Evolutionary conservation across 306 rosid genomes (phyloP).

Genomic region (Chamaecrista fasciculata): DNA sequence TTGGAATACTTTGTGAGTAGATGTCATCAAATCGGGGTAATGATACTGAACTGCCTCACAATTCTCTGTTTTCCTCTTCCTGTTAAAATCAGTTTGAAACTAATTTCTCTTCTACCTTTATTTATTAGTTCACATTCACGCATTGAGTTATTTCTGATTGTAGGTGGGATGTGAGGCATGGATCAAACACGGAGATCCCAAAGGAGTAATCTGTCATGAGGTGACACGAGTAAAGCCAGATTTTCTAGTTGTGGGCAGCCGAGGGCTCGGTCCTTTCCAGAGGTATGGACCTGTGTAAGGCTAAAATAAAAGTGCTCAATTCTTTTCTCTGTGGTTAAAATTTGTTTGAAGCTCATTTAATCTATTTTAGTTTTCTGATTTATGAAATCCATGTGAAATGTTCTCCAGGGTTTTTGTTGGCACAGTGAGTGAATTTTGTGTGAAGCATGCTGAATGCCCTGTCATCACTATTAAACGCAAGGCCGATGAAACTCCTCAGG

Average conservation of each 20-base stretch:
- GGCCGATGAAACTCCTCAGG: constrained; percentile 75
- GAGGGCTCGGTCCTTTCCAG: constrained; percentile 97
- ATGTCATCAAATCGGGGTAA: constrained; percentile 92
- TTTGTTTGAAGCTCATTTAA: neutral
- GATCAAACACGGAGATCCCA: constrained; percentile 80
- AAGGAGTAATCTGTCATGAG: constrained; percentile 80
- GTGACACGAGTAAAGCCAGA: constrained; percentile 69
- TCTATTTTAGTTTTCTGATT: neutral
- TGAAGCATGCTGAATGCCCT: constrained; percentile 97
- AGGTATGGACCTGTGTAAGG: constrained; percentile 43
- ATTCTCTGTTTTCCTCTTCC: neutral
- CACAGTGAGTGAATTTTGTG: constrained; percentile 92
- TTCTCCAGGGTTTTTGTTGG: constrained; percentile 87
- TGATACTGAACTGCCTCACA: constrained; percentile 11
- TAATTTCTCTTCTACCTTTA: neutral
- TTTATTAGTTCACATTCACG: neutral
- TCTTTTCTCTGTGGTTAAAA: neutral
- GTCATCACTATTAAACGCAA: constrained; percentile 89
- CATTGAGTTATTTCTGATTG: constrained; percentile 15
- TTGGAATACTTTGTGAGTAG: constrained; percentile 74
- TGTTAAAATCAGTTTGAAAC: neutral
- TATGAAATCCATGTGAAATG: constrained; percentile 1
- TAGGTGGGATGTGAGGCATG: constrained; percentile 85
- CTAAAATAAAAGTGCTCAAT: neutral
- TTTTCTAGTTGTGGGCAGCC: constrained; percentile 82